These are phyloP conservation scores for Agaricus subrufescens DNA, from an alignment of 768 basidiomycete genomes.

Conservation along the genomic window DNA sequence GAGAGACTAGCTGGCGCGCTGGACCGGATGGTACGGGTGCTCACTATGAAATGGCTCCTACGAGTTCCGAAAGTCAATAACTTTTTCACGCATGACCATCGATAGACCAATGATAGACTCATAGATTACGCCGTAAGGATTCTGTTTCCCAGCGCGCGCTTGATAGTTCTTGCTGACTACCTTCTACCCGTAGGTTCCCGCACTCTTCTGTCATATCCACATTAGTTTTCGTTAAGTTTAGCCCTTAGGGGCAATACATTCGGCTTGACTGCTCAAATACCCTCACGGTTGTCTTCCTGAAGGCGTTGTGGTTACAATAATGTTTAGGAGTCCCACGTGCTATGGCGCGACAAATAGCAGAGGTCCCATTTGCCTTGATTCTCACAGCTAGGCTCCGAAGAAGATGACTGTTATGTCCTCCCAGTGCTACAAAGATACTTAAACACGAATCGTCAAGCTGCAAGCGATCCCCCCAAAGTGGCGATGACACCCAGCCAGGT, in stretches of 20 bases:
- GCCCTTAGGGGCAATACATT: conserved; percentile 3
- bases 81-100: conserved; percentile 1
- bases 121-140: conserved; percentile 3
- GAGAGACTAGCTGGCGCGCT: neutral
- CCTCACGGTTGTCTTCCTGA: neutral
- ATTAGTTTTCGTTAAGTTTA: neutral
- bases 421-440: too few species aligned
- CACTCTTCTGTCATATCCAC: neutral
- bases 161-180: conserved; percentile 1
- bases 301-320: neutral
- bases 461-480: too few species aligned
- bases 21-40: conserved; percentile 17
- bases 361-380: too few species aligned
- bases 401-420: too few species aligned
- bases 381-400: too few species aligned
- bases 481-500: too few species aligned
- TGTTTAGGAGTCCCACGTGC: neutral
- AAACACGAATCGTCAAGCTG: too few species aligned
- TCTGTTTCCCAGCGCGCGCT: conserved; percentile 2
- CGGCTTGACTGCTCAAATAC: neutral
- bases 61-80: conserved; percentile 17
- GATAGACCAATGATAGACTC: neutral
- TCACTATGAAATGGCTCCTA: conserved; percentile 39
- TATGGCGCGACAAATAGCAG: neutral
- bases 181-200: neutral